Evolutionary conservation across 2,329 filamentous ascomycete genomes (phyloP), one percentile per base, ranked within the genome.

Genomic region (Scopulariopsis brevicaulis): DNA sequence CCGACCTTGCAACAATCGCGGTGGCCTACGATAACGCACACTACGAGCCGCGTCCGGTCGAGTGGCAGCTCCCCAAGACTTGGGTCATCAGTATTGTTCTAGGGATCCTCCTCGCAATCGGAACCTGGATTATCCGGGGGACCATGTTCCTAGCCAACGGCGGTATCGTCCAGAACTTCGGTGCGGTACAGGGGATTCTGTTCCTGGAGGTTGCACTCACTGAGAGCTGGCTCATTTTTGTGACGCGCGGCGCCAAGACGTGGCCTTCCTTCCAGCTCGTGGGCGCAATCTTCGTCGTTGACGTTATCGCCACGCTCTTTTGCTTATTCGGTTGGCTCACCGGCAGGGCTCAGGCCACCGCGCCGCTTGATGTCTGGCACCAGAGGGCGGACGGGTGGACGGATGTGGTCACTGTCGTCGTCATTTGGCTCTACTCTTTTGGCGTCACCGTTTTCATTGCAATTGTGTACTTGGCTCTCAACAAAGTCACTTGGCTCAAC

Each of bases 31-130:
- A 90, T 69, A 89, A 90, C 69, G 87, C 87, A 53, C 84, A 89
- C 74, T 89, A 84, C 65, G 87, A 90, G 68, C 78, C 78, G 60
- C 83, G 86, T 46, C 87, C 87, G 15, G 87, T 90, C 65, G 86
- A 90, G 71, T 90, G 87, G 87, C 87, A 90, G 74, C 71, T 90
- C 63, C 86, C 86, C 63, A 90, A 90, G 79, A 90, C 90, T 69
- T 90, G 86, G 87, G 79, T 90, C 63, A 89, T 90, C 66, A 85
- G 81, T 61, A 76, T 87, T 63, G 74, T 87, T 60, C 80, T 90
- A 55, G 87, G 87, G 70, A 63, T 81, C 37, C 73, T 89, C 52
- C 84, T 90, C 50, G 86, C 87, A 58, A 68, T 81, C 52, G 86
- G 77, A 60, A 90, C 87, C 65, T 90, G 87, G 87, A 76, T 90